Evolutionary conservation across 768 basidiomycete genomes (phyloP), one percentile per base, ranked within the genome.

Genomic region (Russula emetica): DNA sequence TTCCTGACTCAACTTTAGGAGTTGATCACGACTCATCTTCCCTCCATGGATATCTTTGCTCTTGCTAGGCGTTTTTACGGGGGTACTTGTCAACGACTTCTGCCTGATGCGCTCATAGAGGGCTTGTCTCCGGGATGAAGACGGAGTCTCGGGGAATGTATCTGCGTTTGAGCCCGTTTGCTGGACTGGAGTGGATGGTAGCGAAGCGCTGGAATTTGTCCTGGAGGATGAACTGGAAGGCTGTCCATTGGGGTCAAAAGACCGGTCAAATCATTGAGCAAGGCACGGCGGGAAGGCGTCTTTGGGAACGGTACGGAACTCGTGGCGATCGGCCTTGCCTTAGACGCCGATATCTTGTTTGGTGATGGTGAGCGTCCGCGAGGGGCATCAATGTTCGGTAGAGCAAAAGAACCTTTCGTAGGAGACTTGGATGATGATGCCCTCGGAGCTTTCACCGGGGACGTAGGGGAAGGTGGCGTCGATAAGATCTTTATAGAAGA

Each of bases 81-180:
- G 90, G 10, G 88, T 84, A 42, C 78, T 76, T 1, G 83, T 83
- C 58, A 91, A 72, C 5, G 90, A 92, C 61, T 83, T 81, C 69
- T 87, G 86, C 20, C 87, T 86, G 52, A 93, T 77, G 45, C 91
- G 88, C 67, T 93, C 91, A 69, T 90, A 90, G 1, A 94, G 77
- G 9, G 92, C 92, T 69, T 86, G 84, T 51, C 91, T 82, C 50
- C 91, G 82, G 40, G 91, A 87, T 40, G 85, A 85, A 18, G 83
- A 83, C 1, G 90, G 90, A 6, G 89, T 92, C 67, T 83, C 74
- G 5, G 86, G 82, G 30, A 81, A 80, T 1, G 87, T 87, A 50
- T 75, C 67, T 1, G 84, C 83, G 55, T 77, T 73, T 36, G 78
- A 54, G 16, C 85, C 86, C 58, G 78, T 78, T 71, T 87, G 87